Evolutionary conservation across 73 alveolate genomes (phyloP).

Genomic region (Paramecium primaurelia): DNA sequence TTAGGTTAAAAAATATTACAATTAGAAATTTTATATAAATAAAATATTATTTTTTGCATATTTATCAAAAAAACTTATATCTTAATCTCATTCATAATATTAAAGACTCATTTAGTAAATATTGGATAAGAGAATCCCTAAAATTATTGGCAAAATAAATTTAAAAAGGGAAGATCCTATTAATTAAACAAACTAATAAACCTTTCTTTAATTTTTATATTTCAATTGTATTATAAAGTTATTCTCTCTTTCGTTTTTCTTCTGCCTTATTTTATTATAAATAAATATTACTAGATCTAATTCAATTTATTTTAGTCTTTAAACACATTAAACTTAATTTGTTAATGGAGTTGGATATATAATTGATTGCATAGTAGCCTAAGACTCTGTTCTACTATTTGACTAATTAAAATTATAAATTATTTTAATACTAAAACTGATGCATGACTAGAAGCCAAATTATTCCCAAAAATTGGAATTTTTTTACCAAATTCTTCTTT

Average conservation of each 20-base stretch:
- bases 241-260: constrained; percentile 10
- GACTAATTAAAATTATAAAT: neutral
- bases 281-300: neutral
- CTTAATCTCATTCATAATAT: neutral
- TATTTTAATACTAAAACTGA: neutral
- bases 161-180: neutral
- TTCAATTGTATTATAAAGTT: neutral
- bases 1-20: neutral
- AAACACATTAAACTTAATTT: neutral
- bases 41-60: neutral
- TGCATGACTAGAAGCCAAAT: neutral
- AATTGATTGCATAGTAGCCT: neutral
- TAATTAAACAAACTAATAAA: neutral
- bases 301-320: neutral
- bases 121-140: neutral
- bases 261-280: neutral
- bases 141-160: neutral
- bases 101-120: neutral
- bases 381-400: neutral
- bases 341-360: neutral
- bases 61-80: neutral
- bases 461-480: neutral
- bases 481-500: neutral
- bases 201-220: neutral
- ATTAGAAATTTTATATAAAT: too few relatives aligned